Base-by-base conservation (phyloP, 192 early-diverging fungal genomes). In the Thamnidium elegans region DNA sequence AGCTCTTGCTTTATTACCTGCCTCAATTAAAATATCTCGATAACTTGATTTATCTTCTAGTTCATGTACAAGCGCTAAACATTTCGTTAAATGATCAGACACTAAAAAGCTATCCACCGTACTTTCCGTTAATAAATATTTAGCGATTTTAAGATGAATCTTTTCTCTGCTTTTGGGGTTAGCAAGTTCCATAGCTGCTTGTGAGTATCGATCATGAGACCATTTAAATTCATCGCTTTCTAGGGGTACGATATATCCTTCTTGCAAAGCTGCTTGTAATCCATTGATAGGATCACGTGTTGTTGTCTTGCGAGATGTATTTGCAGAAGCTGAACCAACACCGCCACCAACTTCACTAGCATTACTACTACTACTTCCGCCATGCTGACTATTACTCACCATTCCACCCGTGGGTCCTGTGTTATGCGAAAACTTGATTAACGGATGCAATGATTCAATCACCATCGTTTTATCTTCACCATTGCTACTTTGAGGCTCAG, bases 221-320 rank as follows among this genome's bases (percentile, higher is more conserved):
- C 65, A 73, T 45, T 67, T 73, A 31, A 73, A 73, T 15, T 62
- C 62, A 46, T 73, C 71, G 15, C 47, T 64, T 47, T 73, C 71
- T 1, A 73, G 21, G 0, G 71, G 71, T 30, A 73, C 15, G 36
- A 73, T 67, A 11, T 66, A 64, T 0, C 71, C 71, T 48, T 73
- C 71, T 59, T 68, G 64, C 13, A 73, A 23, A 2, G 66, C 71
- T 13, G 65, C 66, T 55, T 73, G 66, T 15, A 73, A 43, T 15
- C 71, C 71, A 36, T 59, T 73, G 36, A 73, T 63, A 17, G 71
- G 63, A 45, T 67, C 66, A 9, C 60, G 44, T 17, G n/a, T 50
- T 14, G 6, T 23, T 34, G 42, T 48, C 4, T 15, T 13, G 14
- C 13, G 58, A 6, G 58, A 45, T 14, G 31, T 20, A 9, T 15